Evolutionary conservation across 495 filamentous ascomycete species (phyloP).

Genomic region (Glonium stellatum): DNA sequence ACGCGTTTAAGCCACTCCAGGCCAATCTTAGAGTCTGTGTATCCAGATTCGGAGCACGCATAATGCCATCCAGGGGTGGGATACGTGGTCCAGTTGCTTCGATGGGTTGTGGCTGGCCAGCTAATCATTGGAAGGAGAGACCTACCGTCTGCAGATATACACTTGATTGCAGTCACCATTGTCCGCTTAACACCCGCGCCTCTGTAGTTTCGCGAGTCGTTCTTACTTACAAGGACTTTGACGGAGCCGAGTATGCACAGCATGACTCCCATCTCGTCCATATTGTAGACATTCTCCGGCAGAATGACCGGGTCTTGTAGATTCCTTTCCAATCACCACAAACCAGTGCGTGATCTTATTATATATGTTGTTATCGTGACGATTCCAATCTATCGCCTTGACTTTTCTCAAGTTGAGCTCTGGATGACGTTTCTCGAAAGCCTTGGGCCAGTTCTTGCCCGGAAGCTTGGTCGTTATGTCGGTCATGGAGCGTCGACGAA

Average conservation of each 20-base stretch:
- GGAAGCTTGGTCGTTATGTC: conserved; percentile 1
- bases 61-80: conserved; percentile 33
- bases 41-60: conserved; percentile 4
- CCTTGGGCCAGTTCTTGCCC: conserved; percentile 4
- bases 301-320: background rate
- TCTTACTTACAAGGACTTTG: background rate
- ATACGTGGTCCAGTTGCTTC: conserved; percentile 21
- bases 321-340: background rate
- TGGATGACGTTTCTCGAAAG: conserved; percentile 2
- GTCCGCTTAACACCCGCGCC: background rate
- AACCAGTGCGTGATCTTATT: background rate
- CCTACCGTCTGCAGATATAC: too few species aligned
- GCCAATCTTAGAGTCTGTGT: conserved; percentile 23
- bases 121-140: too few species aligned
- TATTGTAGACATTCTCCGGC: background rate
- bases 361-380: conserved; percentile 2
- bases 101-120: too few species aligned
- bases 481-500: conserved; percentile 6
- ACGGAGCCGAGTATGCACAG: background rate
- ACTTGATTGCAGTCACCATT: too few species aligned
- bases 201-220: background rate
- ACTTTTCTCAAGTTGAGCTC: background rate
- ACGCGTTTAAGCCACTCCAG: conserved; percentile 33
- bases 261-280: background rate
- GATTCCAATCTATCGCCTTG: background rate